These are phyloP conservation scores for Phytophthora hybrid DNA, from an alignment of 352 stramenopile species.

Conservation along the genomic window DNA sequence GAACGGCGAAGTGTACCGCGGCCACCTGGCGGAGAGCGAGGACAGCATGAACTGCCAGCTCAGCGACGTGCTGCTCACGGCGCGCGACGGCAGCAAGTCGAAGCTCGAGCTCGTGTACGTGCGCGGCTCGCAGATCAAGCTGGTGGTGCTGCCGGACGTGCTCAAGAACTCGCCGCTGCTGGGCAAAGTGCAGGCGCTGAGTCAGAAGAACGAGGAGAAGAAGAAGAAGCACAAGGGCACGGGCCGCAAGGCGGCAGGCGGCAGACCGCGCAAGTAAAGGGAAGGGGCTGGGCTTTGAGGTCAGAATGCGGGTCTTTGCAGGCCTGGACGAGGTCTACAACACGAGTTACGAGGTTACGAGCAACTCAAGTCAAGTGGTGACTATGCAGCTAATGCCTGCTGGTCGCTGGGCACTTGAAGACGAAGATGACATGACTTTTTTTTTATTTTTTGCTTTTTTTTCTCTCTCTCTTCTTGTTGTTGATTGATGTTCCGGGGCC, in stretches of 20 bases:
- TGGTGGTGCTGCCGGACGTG: constrained; percentile 97
- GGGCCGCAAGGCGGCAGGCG: constrained; percentile 27
- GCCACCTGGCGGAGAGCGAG: constrained; percentile 84
- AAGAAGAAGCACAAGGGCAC: constrained; percentile 54
- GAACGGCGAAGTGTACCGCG: constrained; percentile 90
- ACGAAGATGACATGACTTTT: constrained; percentile 26
- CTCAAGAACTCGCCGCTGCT: constrained; percentile 98
- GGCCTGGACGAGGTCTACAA: not conserved
- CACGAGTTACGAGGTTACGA: not conserved
- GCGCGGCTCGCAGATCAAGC: constrained; percentile 96
- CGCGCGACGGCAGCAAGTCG: constrained; percentile 82
- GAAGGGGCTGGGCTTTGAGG: not conserved
- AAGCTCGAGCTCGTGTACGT: constrained; percentile 95
- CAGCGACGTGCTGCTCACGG: constrained; percentile 91
- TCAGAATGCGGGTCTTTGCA: not conserved
- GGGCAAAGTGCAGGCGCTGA: constrained; percentile 94
- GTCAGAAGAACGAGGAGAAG: constrained; percentile 72
- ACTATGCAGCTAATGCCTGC: not conserved
- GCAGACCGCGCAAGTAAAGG: constrained; percentile 49
- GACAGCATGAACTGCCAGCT: constrained; percentile 99
- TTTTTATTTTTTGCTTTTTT: constrained; percentile 20
- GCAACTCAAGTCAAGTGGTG: not conserved
- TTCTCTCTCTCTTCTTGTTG: not conserved
- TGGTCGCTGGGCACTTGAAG: constrained; percentile 12
- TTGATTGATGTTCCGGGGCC: constrained; percentile 6